Conservation (phyloP, 345 rosid species). For the Populus deltoides region DNA sequence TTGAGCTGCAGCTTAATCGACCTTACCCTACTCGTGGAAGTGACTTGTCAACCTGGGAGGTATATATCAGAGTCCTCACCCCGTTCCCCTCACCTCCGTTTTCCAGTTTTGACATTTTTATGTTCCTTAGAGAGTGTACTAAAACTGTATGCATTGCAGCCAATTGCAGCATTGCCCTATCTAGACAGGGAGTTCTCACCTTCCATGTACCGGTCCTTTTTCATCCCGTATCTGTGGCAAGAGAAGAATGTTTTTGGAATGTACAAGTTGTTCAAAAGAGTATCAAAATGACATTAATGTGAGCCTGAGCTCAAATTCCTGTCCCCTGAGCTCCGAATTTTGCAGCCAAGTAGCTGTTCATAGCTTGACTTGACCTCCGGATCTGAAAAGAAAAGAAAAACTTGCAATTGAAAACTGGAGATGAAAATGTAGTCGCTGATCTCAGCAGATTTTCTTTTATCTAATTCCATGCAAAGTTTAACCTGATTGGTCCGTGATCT, state of each 20-base stretch:
- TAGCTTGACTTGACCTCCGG: background rate
- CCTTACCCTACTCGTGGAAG: constrained; percentile 71
- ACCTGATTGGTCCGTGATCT: background rate
- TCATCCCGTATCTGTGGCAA: constrained; percentile 84
- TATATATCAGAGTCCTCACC: constrained; percentile 21
- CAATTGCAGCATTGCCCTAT: constrained; percentile 73
- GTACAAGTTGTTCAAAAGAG: constrained; percentile 65
- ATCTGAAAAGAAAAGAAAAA: background rate
- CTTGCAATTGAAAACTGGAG: background rate
- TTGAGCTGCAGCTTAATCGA: constrained; percentile 83
- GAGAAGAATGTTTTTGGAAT: constrained; percentile 82
- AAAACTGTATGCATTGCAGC: constrained; percentile 35
- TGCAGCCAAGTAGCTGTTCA: background rate
- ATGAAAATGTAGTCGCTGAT: background rate
- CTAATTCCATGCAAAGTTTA: background rate
- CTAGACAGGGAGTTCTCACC: constrained; percentile 93
- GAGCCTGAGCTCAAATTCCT: background rate
- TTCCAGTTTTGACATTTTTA: background rate
- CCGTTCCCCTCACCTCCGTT: background rate
- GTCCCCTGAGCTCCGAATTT: background rate
- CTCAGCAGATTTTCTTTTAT: background rate
- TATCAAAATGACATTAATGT: constrained; percentile 11
- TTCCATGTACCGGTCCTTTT: constrained; percentile 74
- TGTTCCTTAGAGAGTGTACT: background rate
- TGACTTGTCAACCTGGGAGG: constrained; percentile 93